Evolutionary conservation across 768 basidiomycete species (phyloP), one percentile per base, ranked within the genome.

Genomic region (Sistotremastrum niveocremeum): DNA sequence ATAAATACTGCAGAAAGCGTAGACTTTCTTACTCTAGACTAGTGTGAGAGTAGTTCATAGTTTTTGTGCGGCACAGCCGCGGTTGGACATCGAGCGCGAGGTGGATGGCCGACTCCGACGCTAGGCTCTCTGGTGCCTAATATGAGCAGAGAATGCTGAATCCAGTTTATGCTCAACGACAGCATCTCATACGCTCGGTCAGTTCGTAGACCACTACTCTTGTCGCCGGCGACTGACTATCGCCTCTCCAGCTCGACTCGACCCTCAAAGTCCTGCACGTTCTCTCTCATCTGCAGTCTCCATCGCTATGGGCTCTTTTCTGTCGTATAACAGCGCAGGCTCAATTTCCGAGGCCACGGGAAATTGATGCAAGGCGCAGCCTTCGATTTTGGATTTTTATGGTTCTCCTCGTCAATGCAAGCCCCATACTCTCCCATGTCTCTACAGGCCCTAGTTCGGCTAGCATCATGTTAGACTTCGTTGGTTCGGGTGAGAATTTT

Each of bases 221-320:
- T 42, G 44, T 42, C 46, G 35, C 52, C 39, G 51, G 45, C 36
- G 42, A 38, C 44, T 33, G 30, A 42, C 44, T 7, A 29, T 42
- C 41, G 41, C 11, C 39, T 12, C 6, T 41, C 7, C 55, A 86
- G 85, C 71, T 86, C 59, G 79, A 86, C 60, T 62, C 70, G 48
- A 63, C 85, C 33, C 66, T 83, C 49, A 81, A 81, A 64, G 81
- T 85, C 57, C 64, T 88, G 51, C 76, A 82, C 60, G 71, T 76
- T 43, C 59, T 86, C 47, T 86, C 84, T 38, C 87, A 84, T 70
- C 74, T 87, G 62, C 68, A 82, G 33, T 79, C 83, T 3, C 84
- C 85, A 6, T 71, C 78, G 33, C 55, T 85, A 48, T 70, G 71
- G 67, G 59, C 70, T 9, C 71, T 73, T 52, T 42, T 78, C 36